These are phyloP conservation scores for Barbatosphaeria neglecta DNA, from an alignment of 495 filamentous ascomycete species.

Conservation along the genomic window DNA sequence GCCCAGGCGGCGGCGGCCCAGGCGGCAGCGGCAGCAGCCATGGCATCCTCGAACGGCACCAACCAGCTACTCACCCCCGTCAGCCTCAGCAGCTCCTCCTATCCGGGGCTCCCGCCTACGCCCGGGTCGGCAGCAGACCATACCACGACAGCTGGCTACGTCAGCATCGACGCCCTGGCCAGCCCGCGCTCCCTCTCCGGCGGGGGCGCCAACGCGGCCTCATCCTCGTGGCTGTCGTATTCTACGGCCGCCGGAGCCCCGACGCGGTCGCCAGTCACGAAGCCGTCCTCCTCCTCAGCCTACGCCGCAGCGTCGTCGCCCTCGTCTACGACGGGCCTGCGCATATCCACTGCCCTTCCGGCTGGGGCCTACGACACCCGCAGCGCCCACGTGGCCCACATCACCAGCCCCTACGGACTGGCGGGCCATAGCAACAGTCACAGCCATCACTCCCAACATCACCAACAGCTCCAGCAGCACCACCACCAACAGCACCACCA, in stretches of 20 bases:
- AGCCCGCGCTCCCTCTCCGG: conserved; percentile 30
- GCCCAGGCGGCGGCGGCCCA: too few species aligned
- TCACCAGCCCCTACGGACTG: neutral
- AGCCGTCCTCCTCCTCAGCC: conserved; percentile 21
- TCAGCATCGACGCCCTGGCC: conserved; percentile 18
- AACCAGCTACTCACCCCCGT: conserved; percentile 19
- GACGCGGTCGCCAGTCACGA: conserved; percentile 27
- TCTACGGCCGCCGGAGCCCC: conserved; percentile 11
- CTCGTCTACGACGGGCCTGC: conserved; percentile 8
- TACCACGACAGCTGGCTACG: conserved; percentile 10
- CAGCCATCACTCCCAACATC: too few species aligned
- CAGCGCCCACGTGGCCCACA: neutral
- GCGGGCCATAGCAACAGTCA: conserved; percentile 7
- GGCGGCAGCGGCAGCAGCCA: too few species aligned
- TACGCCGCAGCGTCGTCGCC: too few species aligned
- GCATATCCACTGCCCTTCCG: conserved; percentile 12
- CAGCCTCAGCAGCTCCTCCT: conserved; percentile 24
- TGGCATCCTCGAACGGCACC: too few species aligned
- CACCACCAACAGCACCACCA: conserved; percentile 15
- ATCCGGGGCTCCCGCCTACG: conserved; percentile 26
- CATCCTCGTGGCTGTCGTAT: conserved; percentile 25
- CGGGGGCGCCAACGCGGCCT: too few species aligned
- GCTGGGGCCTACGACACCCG: conserved; percentile 21
- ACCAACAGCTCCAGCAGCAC: conserved; percentile 9
- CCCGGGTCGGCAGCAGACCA: conserved; percentile 15